Base-by-base conservation (phyloP, 2,329 filamentous ascomycete genomes). In the Akanthomyces muscarius region DNA sequence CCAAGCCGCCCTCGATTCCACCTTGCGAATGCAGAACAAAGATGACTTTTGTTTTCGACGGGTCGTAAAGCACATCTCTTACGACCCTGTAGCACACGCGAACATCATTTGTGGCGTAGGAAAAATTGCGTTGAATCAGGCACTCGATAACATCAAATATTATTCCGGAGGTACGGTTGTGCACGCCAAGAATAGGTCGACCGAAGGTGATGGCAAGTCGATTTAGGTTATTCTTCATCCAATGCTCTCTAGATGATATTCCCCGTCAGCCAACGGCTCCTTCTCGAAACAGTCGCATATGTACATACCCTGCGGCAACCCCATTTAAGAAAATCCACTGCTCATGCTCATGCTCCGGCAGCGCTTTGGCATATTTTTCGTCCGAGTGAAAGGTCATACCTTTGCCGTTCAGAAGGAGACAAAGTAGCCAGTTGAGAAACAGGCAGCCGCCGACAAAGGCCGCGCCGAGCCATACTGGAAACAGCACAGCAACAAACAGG, bases 241-340 rank as follows among this genome's bases (percentile, higher is more conserved):
- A 91, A 69, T 87, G 83, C 60, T 84, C 76, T 3, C 83, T 85
- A 64, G 33, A 51, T 6, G 10, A 8, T 45, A 52, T 13, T 14
- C 5, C 23, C 33, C 30, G 56, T 72, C 30, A 71, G 66, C 23
- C 55, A 21, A 38, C 30, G 11, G 5, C 14, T 41, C 44, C 21
- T 7, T 7, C 13, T 18, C 10, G 4, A 21, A 18, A 2, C 16
- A 47, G 13, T 7, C 28, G 21, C 30, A 28, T 33, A 7, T 52
- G 6, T 41, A 77, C 81, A 64, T 74, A 87, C 84, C 82, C 83
- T 41, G 82, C 81, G 11, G 82, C 85, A 33, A 92, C 85, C 0
- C 90, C 90, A 69, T 93, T 93, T 58, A 93, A 74, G 71, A 90
- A 93, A n/a, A 93, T 80, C 90, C 90, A 94, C 69, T 87, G 83